Conservation (phyloP, 129 eudicot genomes). For the Centrapalus pauciflorus region DNA sequence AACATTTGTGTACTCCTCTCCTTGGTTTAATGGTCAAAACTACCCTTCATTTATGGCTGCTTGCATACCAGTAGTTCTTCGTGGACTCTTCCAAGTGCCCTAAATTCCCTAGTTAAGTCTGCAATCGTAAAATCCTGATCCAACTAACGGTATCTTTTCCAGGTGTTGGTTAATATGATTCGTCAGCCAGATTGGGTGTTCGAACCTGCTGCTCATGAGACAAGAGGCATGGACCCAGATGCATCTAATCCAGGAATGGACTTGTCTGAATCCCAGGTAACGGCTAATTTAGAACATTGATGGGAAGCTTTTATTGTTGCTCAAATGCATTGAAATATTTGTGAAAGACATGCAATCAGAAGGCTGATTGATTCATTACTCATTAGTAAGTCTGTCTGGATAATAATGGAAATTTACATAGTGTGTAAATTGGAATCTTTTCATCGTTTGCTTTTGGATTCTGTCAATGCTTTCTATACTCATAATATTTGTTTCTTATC, state of each 20-base stretch:
- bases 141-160: not conserved
- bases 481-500: not conserved
- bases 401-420: no score
- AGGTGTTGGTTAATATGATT: constrained; percentile 85
- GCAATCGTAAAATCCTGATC: not conserved
- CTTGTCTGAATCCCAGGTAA: constrained; percentile 75
- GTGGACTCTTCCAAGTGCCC: not conserved
- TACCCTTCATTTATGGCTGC: no score
- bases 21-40: no score
- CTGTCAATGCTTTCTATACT: no score
- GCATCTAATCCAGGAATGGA: constrained; percentile 62
- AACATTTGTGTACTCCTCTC: no score
- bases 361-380: no score
- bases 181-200: constrained; percentile 89
- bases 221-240: constrained; percentile 76
- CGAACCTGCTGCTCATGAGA: constrained; percentile 74
- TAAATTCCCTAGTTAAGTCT: not conserved
- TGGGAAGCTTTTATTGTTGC: no score
- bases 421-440: no score
- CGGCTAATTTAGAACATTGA: not conserved
- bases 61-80: not conserved
- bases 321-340: no score
- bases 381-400: no score
- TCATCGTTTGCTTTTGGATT: no score
- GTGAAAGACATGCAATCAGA: no score